These are phyloP conservation scores for Penicillium griseofulvum DNA, from an alignment of 2,329 filamentous ascomycete species.

Conservation along the genomic window DNA sequence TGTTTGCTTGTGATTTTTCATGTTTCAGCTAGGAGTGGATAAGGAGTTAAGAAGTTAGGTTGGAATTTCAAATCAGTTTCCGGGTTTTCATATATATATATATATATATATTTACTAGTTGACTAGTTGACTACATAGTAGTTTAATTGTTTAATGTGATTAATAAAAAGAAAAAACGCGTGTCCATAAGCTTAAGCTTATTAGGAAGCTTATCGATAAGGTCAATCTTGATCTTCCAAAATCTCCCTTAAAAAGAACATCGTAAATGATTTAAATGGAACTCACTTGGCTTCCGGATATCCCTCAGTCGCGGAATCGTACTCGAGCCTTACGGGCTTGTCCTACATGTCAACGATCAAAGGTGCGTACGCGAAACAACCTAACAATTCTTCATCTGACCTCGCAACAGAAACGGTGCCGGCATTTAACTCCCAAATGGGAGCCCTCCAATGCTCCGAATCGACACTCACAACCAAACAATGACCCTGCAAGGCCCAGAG, in stretches of 20 bases:
- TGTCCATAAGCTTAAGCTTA: not conserved
- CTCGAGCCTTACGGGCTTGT: constrained; percentile 32
- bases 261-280: constrained; percentile 25
- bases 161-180: too few species aligned
- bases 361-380: constrained; percentile 16
- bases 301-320: constrained; percentile 33
- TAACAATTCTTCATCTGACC: not conserved
- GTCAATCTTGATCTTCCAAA: not conserved
- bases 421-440: constrained; percentile 20
- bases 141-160: too few species aligned
- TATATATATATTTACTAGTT: too few species aligned
- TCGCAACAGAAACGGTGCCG: constrained; percentile 33
- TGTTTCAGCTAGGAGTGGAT: not conserved
- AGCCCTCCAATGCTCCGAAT: constrained; percentile 2
- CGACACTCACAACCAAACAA: constrained; percentile 2
- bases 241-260: not conserved
- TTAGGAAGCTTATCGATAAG: constrained; percentile 15
- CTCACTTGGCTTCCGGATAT: constrained; percentile 37
- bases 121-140: too few species aligned
- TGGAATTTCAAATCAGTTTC: not conserved
- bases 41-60: not conserved
- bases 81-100: not conserved
- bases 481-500: not conserved
- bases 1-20: not conserved
- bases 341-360: constrained; percentile 34